Percentiles rank a stretch among this genome's conserved stretches.
These are phyloP conservation scores for Vanderwaltozyma polyspora DNA, from an alignment of 805 yeast genomes.

Conservation along the genomic window DNA sequence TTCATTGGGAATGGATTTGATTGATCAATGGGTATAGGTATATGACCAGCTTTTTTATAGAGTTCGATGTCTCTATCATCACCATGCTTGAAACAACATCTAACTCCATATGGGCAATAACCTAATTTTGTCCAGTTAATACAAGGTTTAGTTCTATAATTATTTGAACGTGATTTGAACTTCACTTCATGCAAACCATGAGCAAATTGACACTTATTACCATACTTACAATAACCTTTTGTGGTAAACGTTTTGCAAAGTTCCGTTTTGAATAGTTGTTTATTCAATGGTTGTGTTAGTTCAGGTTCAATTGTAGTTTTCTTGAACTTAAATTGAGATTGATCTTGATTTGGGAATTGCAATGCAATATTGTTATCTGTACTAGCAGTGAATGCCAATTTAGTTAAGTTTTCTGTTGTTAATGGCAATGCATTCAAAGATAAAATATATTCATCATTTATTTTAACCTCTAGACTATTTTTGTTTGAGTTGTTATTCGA, in stretches of 20 bases:
- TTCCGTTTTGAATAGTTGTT: slow-evolving; percentile 80
- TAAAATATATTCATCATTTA: slow-evolving; percentile 15
- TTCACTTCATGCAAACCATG: slow-evolving; percentile 77
- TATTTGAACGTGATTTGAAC: slow-evolving; percentile 50
- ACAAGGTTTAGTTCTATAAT: slow-evolving; percentile 88
- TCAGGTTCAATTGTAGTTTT: not conserved
- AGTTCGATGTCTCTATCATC: slow-evolving; percentile 25
- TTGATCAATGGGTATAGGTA: too few relatives aligned
- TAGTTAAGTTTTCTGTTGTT: slow-evolving; percentile 23
- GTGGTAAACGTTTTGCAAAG: slow-evolving; percentile 69
- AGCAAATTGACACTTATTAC: slow-evolving; percentile 87
- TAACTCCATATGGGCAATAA: slow-evolving; percentile 73
- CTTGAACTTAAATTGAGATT: not conserved
- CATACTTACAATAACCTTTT: slow-evolving; percentile 72
- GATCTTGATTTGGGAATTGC: not conserved
- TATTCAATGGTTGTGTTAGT: slow-evolving; percentile 28
- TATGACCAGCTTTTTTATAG: slow-evolving; percentile 18
- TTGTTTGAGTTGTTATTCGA: not conserved
- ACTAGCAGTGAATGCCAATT: slow-evolving; percentile 5
- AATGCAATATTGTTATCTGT: not conserved
- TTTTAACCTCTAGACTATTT: slow-evolving; percentile 20
- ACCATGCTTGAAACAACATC: slow-evolving; percentile 88
- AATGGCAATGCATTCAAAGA: slow-evolving; percentile 15
- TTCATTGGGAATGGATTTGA: too few relatives aligned
- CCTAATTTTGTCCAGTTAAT: slow-evolving; percentile 79